Percentiles rank a stretch among this genome's conserved stretches.
Evolutionary conservation across 768 basidiomycete species (phyloP).

Genomic region (Auricularia sp.): DNA sequence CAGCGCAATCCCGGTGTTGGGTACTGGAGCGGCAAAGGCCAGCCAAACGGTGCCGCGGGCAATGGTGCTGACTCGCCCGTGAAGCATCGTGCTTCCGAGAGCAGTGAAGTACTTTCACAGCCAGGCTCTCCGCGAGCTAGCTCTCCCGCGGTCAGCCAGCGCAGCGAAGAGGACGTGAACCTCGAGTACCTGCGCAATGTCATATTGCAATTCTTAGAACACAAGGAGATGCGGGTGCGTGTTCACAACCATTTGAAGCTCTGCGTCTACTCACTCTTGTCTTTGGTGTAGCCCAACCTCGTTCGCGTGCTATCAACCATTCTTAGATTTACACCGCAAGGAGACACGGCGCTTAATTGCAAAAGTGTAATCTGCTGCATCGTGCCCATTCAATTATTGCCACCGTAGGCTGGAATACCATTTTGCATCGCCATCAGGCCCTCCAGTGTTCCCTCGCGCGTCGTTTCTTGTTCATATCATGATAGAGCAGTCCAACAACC

Average conservation of each 20-base stretch:
- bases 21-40: slow-evolving; percentile 51
- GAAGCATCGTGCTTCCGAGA: neutral
- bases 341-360: slow-evolving; percentile 83
- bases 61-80: neutral
- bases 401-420: neutral
- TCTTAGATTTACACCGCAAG: slow-evolving; percentile 88
- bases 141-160: slow-evolving; percentile 15
- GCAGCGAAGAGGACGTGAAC: slow-evolving; percentile 79
- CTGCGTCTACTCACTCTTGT: slow-evolving; percentile 6
- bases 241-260: neutral
- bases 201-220: slow-evolving; percentile 93
- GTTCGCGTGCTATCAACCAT: slow-evolving; percentile 88
- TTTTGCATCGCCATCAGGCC: neutral
- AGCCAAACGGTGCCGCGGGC: neutral
- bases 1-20: slow-evolving; percentile 91
- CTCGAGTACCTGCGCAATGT: slow-evolving; percentile 94
- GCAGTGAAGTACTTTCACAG: neutral
- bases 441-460: too few relatives aligned
- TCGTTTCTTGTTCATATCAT: too few relatives aligned
- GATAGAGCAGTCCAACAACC: too few relatives aligned
- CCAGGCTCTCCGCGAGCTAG: slow-evolving; percentile 17
- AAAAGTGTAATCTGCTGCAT: slow-evolving; percentile 44
- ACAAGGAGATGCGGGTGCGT: slow-evolving; percentile 95
- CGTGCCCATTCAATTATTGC: neutral
- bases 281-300: slow-evolving; percentile 58